Evolutionary conservation across 352 stramenopile species (phyloP).

Genomic region (Globisporangium cylindrosporum): DNA sequence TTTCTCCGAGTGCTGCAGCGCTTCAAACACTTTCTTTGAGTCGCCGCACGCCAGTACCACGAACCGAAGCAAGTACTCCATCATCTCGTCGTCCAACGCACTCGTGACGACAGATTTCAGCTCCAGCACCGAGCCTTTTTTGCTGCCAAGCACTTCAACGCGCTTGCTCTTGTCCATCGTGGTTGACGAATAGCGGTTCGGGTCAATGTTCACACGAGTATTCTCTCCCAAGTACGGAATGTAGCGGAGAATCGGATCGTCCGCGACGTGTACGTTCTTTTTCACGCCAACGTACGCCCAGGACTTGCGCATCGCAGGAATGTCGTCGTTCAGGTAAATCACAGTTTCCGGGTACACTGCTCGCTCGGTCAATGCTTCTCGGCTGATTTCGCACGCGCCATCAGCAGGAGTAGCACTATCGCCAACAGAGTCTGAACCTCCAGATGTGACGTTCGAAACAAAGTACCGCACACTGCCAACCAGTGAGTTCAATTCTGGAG

Average conservation of each 20-base stretch:
- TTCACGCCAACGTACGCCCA: slow-evolving; percentile 71
- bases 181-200: slow-evolving; percentile 53
- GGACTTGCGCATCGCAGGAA: slow-evolving; percentile 43
- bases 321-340: slow-evolving; percentile 39
- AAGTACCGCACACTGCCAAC: slow-evolving; percentile 42
- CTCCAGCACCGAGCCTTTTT: slow-evolving; percentile 17
- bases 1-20: slow-evolving; percentile 24
- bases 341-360: slow-evolving; percentile 49
- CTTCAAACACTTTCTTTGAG: slow-evolving; percentile 44
- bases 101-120: slow-evolving; percentile 35
- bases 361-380: slow-evolving; percentile 15
- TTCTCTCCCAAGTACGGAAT: slow-evolving; percentile 89
- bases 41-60: slow-evolving; percentile 46
- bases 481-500: slow-evolving; percentile 28
- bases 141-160: slow-evolving; percentile 38
- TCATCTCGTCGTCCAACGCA: slow-evolving; percentile 53
- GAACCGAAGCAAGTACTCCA: slow-evolving; percentile 56
- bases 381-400: neutral
- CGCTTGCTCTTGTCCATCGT: slow-evolving; percentile 57
- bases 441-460: slow-evolving; percentile 19
- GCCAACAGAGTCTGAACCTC: neutral
- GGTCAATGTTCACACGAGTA: slow-evolving; percentile 49
- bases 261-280: slow-evolving; percentile 71
- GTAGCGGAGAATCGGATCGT: slow-evolving; percentile 84
- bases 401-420: neutral